Evolutionary conservation across 139 green algal genomes (phyloP), one percentile per base, ranked within the genome.

Genomic region (Volvox reticuliferus): DNA sequence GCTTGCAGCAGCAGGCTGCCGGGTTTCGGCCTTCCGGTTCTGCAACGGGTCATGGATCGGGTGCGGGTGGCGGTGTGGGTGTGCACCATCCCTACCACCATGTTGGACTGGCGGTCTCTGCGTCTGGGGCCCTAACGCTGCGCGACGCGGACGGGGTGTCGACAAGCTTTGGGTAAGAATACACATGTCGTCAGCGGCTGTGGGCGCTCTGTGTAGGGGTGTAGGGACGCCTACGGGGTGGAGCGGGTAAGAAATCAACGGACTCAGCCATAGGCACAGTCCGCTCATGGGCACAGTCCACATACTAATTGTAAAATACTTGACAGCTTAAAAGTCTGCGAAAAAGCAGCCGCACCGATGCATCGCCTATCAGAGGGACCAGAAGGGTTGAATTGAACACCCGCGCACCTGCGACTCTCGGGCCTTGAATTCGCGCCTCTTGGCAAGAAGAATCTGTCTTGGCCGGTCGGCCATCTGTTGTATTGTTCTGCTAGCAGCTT

Each of bases 81-180:
- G 21, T 30, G 21, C 65, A 24, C 65, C 65, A 73, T 28, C 71
- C 71, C 71, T 79, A 36, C 32, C 71, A 20, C 71, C 22, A 79
- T 12, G 71, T n/a, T 18, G 71, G 71, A 33, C 71, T 37, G 28
- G 28, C 33, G 71, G 71, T n/a, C 20, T 79, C 71, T 19, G 71
- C 28, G 9, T 5, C 26, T 18, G 78, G 78, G 3, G 78, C 37
- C 20, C 35, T 67, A 35, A 1, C 78, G 36, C 28, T 37, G 21
- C 36, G 36, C 1, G 36, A 67, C 37, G 12, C 32, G 17, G 36
- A 67, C 21, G 22, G 36, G 20, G 32, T 21, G 3, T 65, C 33
- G 5, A 79, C 82, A 1, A 79, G 82, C 82, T 87, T 87, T 33
- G 82, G 82, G 82, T 87, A 33, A 62, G 82, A 12, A 14, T 75